Evolutionary conservation across 768 basidiomycete species (phyloP).

Genomic region (Leccinum imitatum): DNA sequence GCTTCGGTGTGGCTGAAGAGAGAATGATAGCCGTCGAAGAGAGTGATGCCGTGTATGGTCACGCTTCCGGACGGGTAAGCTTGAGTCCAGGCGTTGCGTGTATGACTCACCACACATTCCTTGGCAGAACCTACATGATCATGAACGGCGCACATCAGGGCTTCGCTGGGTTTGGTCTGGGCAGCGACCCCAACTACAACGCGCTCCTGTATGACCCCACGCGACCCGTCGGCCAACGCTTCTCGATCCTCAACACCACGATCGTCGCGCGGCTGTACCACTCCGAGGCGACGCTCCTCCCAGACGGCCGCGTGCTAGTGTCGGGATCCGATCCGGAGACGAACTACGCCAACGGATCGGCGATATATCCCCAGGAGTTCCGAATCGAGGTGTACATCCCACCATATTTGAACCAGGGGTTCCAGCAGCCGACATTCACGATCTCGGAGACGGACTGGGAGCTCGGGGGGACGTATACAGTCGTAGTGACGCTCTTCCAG

Average conservation of each 20-base stretch:
- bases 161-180: conserved; percentile 73
- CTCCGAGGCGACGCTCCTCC: conserved; percentile 72
- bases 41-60: conserved; percentile 77
- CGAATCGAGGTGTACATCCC: conserved; percentile 82
- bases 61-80: conserved; percentile 49
- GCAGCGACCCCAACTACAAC: conserved; percentile 58
- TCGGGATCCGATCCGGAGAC: conserved; percentile 77
- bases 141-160: conserved; percentile 72
- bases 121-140: conserved; percentile 75
- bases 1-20: neutral
- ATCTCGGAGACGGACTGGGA: conserved; percentile 62
- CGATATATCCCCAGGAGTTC: conserved; percentile 69
- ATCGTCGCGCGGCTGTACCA: conserved; percentile 78
- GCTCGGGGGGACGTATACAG: conserved; percentile 49
- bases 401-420: conserved; percentile 72
- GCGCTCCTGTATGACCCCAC: conserved; percentile 73
- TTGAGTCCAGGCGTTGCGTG: neutral
- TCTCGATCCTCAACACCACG: conserved; percentile 65
- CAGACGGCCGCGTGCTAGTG: conserved; percentile 71
- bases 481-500: conserved; percentile 44
- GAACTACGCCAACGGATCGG: conserved; percentile 33
- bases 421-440: conserved; percentile 60
- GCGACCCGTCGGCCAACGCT: conserved; percentile 54
- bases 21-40: conserved; percentile 53
- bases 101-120: neutral